These are phyloP conservation scores for Agaricus subrufescens DNA, from an alignment of 768 basidiomycete species.

Conservation along the genomic window DNA sequence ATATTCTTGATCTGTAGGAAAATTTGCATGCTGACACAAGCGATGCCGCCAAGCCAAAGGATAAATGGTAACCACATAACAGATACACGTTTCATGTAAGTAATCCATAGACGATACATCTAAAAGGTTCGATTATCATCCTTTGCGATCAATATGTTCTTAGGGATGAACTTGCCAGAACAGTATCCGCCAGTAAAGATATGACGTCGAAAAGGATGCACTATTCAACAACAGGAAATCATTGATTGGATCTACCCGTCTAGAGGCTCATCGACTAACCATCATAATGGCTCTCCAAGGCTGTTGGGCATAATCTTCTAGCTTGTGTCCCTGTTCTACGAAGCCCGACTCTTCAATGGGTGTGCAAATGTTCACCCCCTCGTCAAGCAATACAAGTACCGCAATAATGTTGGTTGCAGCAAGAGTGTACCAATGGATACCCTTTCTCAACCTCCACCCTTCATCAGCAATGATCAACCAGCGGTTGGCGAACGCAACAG, in stretches of 20 bases:
- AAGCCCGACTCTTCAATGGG: background rate
- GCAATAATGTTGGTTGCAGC: background rate
- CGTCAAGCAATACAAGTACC: background rate
- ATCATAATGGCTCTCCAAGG: too few relatives aligned
- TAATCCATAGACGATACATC: background rate
- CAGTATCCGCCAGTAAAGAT: background rate
- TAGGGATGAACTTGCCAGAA: background rate
- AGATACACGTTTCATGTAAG: background rate
- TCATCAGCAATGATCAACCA: conserved; percentile 6
- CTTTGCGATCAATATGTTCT: background rate
- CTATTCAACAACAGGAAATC: background rate
- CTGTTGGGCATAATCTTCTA: too few relatives aligned
- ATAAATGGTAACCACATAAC: conserved; percentile 3
- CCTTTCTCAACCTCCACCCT: conserved; percentile 3
- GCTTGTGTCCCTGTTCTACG: background rate
- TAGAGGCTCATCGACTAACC: too few relatives aligned
- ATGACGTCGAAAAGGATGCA: background rate
- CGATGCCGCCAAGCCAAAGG: conserved; percentile 8
- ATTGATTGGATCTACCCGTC: background rate
- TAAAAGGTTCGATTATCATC: background rate
- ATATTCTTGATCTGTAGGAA: conserved; percentile 3
- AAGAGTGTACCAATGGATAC: background rate
- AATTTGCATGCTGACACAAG: background rate
- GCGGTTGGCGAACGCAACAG: background rate
- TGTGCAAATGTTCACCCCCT: background rate